phyloP scores from a whole-genome alignment of 2,329 filamentous ascomycete genomes.

The Nothomitra cinnamomea region DNA sequence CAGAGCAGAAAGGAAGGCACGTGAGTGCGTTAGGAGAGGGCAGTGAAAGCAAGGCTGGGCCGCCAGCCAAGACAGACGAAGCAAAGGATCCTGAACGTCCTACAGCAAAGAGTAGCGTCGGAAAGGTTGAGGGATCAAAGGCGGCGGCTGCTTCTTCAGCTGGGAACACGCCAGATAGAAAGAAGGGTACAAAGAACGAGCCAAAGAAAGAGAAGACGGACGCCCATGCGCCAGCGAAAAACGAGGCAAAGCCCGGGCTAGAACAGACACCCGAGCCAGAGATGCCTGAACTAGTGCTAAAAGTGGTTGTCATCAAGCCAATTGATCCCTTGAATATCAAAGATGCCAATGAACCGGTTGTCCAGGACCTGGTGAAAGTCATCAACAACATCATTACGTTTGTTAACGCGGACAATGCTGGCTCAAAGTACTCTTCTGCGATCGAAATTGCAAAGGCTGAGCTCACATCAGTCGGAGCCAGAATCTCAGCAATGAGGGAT shows the following conservation, averaged over 20 bases:
- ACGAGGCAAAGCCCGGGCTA: neutral
- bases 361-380: constrained; percentile 87
- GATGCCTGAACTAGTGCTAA: constrained; percentile 19
- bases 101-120: neutral
- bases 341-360: constrained; percentile 66
- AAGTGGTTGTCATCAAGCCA: constrained; percentile 36
- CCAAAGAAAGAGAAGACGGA: constrained; percentile 14
- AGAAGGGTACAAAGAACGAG: constrained; percentile 16
- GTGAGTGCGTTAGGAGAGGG: constrained; percentile 22
- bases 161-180: constrained; percentile 11
- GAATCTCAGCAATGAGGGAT: constrained; percentile 59
- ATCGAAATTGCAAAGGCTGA: constrained; percentile 77
- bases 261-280: neutral
- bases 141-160: constrained; percentile 11
- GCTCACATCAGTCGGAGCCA: constrained; percentile 57
- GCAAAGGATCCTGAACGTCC: neutral
- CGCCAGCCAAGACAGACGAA: neutral
- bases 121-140: constrained; percentile 18
- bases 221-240: constrained; percentile 8
- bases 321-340: constrained; percentile 65
- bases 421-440: constrained; percentile 58
- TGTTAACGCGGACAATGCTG: constrained; percentile 71
- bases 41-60: neutral
- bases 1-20: constrained; percentile 31
- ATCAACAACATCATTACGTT: constrained; percentile 92